These are phyloP conservation scores for Lathyrus aphaca DNA, from an alignment of 306 rosid species.

Conservation along the genomic window DNA sequence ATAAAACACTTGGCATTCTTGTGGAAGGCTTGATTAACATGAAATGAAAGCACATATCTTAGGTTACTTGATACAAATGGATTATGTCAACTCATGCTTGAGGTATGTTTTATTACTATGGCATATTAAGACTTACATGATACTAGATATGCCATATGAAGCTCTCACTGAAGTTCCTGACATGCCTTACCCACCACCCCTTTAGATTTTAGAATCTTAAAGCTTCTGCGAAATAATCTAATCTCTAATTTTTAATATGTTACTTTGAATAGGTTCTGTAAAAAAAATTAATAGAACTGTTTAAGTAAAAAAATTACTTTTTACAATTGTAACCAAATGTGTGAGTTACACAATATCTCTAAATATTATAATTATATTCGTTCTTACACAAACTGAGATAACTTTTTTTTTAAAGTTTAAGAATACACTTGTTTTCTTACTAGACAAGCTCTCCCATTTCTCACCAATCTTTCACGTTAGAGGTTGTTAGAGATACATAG, in stretches of 20 bases:
- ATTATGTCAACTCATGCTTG: constrained; percentile 97
- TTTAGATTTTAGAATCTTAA: too few relatives aligned
- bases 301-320: neutral
- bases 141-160: neutral
- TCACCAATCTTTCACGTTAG: neutral
- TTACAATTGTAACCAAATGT: constrained; percentile 5
- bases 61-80: constrained; percentile 86
- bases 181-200: too few relatives aligned
- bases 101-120: constrained; percentile 58
- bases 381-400: neutral
- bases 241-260: neutral
- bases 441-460: neutral
- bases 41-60: constrained; percentile 68
- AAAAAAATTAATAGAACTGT: neutral
- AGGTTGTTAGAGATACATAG: too few relatives aligned
- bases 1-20: constrained; percentile 95
- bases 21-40: constrained; percentile 98
- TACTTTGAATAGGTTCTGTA: neutral
- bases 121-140: constrained; percentile 11
- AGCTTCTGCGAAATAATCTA: neutral
- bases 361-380: neutral
- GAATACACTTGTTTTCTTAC: neutral
- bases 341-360: neutral
- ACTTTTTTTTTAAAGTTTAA: neutral
- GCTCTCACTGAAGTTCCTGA: constrained; percentile 18